Percentiles rank a stretch among this genome's conserved stretches.
These are phyloP conservation scores for Mycena pura DNA, from an alignment of 768 basidiomycete genomes.

Conservation along the genomic window DNA sequence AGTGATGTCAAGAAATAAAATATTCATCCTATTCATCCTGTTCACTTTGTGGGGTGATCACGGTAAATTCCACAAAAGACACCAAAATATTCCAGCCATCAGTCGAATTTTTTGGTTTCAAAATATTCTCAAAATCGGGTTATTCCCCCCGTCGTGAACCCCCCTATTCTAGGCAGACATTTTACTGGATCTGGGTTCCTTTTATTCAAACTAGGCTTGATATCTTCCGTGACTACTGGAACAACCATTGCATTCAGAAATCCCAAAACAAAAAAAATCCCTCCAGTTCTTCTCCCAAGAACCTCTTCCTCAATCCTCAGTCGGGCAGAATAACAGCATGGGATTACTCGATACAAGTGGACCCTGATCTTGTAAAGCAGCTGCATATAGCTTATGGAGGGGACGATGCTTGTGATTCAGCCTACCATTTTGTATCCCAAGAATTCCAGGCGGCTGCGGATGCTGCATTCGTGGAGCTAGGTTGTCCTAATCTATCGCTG, in stretches of 20 bases:
- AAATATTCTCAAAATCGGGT: too few relatives aligned
- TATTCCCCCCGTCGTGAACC: too few relatives aligned
- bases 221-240: neutral
- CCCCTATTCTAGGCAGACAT: too few relatives aligned
- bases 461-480: neutral
- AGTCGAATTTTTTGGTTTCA: too few relatives aligned
- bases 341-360: neutral
- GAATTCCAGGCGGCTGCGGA: neutral
- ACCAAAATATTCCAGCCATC: too few relatives aligned
- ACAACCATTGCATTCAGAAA: neutral
- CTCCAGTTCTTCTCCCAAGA: neutral
- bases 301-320: neutral
- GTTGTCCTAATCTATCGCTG: neutral
- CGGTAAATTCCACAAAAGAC: too few relatives aligned
- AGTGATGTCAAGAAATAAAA: too few relatives aligned
- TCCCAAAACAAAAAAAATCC: neutral
- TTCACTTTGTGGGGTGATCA: too few relatives aligned
- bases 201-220: neutral
- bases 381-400: neutral
- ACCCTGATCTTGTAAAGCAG: neutral
- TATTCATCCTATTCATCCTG: too few relatives aligned
- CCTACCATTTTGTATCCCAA: neutral
- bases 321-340: neutral
- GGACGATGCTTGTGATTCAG: neutral
- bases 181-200: conserved; percentile 2